Evolutionary conservation across 208 protist species (phyloP).

Genomic region (Acanthamoeba culbertsoni): DNA sequence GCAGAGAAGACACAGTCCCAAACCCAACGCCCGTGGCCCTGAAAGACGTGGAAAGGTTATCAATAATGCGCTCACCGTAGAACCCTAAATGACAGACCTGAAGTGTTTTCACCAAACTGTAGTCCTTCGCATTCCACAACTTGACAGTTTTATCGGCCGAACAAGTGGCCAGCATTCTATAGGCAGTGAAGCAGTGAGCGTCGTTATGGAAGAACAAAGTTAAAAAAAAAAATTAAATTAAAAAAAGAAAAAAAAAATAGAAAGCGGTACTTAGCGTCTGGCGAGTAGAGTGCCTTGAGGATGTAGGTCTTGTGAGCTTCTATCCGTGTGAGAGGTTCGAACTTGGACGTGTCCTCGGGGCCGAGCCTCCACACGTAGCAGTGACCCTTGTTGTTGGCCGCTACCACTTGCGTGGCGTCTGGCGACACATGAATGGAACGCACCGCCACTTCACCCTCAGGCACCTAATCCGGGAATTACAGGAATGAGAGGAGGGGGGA

Average conservation of each 20-base stretch:
- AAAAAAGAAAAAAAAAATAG: too few relatives aligned
- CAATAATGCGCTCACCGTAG: not conserved
- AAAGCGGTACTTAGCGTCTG: conserved; percentile 83
- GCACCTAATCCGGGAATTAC: conserved; percentile 54
- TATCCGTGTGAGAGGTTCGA: conserved; percentile 28
- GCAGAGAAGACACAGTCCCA: conserved; percentile 90
- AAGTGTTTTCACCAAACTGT: conserved; percentile 70
- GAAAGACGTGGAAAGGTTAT: not conserved
- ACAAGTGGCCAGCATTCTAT: conserved; percentile 83
- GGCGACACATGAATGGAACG: conserved; percentile 73
- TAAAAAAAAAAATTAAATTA: too few relatives aligned
- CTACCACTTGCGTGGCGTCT: conserved; percentile 77
- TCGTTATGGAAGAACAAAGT: too few relatives aligned
- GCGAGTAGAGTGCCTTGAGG: conserved; percentile 81
- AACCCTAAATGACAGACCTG: not conserved
- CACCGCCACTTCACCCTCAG: conserved; percentile 79
- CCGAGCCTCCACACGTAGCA: conserved; percentile 76
- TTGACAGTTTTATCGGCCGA: conserved; percentile 87
- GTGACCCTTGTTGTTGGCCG: conserved; percentile 81
- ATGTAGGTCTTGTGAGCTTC: conserved; percentile 85
- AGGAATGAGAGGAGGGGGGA: too few relatives aligned
- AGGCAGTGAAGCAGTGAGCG: too few relatives aligned
- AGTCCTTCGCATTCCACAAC: conserved; percentile 82
- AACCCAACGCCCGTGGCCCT: conserved; percentile 87
- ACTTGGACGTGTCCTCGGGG: conserved; percentile 67